phyloP scores from a whole-genome alignment of 192 early-diverging fungal species.

The Umbelopsis sp. region DNA sequence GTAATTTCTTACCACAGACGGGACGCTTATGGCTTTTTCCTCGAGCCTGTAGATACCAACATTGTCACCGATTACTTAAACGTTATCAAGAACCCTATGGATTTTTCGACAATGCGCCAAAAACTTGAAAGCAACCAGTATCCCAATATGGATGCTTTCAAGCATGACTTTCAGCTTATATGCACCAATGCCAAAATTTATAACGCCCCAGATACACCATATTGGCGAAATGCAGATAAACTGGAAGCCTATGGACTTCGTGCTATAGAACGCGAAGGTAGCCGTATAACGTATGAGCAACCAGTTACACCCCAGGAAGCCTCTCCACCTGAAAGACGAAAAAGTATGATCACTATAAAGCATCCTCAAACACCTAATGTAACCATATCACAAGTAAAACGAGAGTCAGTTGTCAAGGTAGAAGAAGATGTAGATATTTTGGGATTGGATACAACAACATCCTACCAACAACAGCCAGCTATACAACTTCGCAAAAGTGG shows the following conservation, averaged over 20 bases:
- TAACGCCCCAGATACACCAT: slow-evolving; percentile 81
- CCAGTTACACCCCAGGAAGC: slow-evolving; percentile 26
- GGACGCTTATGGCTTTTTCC: slow-evolving; percentile 87
- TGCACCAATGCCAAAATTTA: slow-evolving; percentile 81
- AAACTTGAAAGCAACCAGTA: slow-evolving; percentile 70
- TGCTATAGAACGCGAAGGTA: slow-evolving; percentile 71
- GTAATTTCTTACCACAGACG: slow-evolving; percentile 43
- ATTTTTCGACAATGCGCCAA: slow-evolving; percentile 84
- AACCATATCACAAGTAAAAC: not conserved
- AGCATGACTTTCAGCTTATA: slow-evolving; percentile 76
- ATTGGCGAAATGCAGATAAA: slow-evolving; percentile 80
- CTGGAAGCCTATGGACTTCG: slow-evolving; percentile 66
- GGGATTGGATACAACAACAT: slow-evolving; percentile 21
- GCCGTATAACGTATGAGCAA: slow-evolving; percentile 39
- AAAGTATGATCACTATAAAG: not conserved
- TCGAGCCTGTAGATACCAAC: slow-evolving; percentile 79
- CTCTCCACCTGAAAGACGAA: not conserved
- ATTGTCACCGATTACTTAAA: slow-evolving; percentile 78
- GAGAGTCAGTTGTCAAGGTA: slow-evolving; percentile 25
- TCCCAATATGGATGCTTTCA: slow-evolving; percentile 66
- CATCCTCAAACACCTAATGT: not conserved
- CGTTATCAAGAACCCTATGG: slow-evolving; percentile 87
- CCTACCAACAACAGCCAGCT: slow-evolving; percentile 3
- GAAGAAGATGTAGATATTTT: slow-evolving; percentile 48
- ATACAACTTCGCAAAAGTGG: slow-evolving; percentile 18